Base-by-base conservation (phyloP, 1,284 basidiomycete species). In the Apiotrichum sp. region DNA sequence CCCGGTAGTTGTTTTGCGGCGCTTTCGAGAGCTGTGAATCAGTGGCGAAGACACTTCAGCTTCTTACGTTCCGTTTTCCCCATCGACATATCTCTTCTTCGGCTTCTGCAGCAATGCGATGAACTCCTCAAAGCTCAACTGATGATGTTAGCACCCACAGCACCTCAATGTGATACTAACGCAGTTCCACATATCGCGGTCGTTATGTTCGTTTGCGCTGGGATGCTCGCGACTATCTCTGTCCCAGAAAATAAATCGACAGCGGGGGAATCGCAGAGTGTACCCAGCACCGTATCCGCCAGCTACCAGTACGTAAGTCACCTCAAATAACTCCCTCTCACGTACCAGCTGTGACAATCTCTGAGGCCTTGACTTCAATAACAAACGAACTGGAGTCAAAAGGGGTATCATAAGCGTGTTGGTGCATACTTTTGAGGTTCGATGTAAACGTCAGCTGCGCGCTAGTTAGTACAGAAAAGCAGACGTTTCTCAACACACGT, bases 351-450 rank as follows among this genome's bases (percentile, higher is more conserved):
- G 80, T 77, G 2, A 83, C 84, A 52, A 96, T 88, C 69, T 95
- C 91, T 0, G 91, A 87, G 0, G 89, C 93, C 72, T 96, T 96
- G 55, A 96, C 83, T 64, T 87, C 87, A 61, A 96, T 63, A 36
- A 96, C 86, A 73, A 78, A 76, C 1, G 74, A 75, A 52, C 73
- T 74, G 50, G 6, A 13, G 35, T 50, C 39, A 39, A 38, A n/a
- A 47, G 45, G 4, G 13, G 4, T 10, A 32, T 29, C 29, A 29
- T 29, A 29, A 3, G 29, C 29, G 0, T 11, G 1, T 34, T 38
- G 41, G 16, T 13, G 53, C 69, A 44, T 40, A 77, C 76, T 77
- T 65, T 16, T 71, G 65, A 0, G 78, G 77, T 13, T 71, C 58
- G 48, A 79, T 77, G 56, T 76, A 74, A 0, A 77, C 73, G 53